Base-by-base conservation (phyloP, 495 filamentous ascomycete species). In the Aspergillus funiculosus region DNA sequence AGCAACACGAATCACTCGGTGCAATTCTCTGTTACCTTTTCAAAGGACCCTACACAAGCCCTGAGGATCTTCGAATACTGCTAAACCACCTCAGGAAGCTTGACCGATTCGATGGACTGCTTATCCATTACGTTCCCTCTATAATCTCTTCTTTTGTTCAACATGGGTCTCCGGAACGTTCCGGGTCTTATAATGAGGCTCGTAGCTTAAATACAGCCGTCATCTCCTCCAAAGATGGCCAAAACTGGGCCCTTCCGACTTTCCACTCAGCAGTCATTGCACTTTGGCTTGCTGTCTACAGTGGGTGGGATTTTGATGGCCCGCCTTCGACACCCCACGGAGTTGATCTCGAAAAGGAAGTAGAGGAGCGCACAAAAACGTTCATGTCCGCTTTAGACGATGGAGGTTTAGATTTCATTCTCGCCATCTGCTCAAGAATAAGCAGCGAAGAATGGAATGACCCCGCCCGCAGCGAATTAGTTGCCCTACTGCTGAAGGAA, bases 211-310 rank as follows among this genome's bases (percentile, higher is more conserved):
- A 95, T 57, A 56, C 74, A n/a, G 64, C 74, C 14, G 72, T 95
- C 18, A 75, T 81, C 43, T 69, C 76, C 26, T 69, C 73, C 15
- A 72, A 74, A 30, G 86, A 91, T 26, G 71, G 73, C 38, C 73
- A 83, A 14, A 51, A 67, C 11, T 94, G 89, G 85, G 67, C 70
- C 5, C 58, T 94, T 32, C 72, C 79, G 21, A 78, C 77, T 48
- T 78, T 96, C 19, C 83, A 88, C 46, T 88, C 89, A 38, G 82
- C 87, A 2, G 70, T 86, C 6, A 74, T 74, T 19, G 76, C 79
- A 4, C 84, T 83, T 73, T 99, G 92, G 92, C 75, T 96, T 27
- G 81, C 85, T 32, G 87, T 95, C 45, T 95, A 95, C 61, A 94
- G 87, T 59, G 87, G 83, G 10, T 89, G 85, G 73, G 95, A 87